A percentile compares a stretch with the other conserved stretches of the same genome.
phyloP scores from a whole-genome alignment of 805 yeast genomes.

The Metschnikowia reukaufii region DNA sequence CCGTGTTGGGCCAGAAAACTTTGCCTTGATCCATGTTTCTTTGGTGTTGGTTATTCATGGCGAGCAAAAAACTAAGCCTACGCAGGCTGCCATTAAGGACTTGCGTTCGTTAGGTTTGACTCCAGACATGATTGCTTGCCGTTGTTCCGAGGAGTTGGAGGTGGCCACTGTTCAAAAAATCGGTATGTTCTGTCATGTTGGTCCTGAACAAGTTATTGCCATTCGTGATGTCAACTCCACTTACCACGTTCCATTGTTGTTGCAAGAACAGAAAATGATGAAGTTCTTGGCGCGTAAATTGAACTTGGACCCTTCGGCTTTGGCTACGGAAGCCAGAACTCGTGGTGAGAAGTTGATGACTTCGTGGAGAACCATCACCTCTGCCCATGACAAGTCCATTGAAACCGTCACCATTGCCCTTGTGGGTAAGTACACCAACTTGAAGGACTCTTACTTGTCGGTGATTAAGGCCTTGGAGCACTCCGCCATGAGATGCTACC shows the following conservation, averaged over 20 bases:
- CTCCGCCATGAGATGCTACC: conserved; percentile 84
- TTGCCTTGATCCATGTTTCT: conserved; percentile 94
- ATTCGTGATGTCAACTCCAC: conserved; percentile 97
- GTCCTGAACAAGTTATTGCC: conserved; percentile 95
- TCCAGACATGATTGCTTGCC: conserved; percentile 97
- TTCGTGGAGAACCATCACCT: conserved; percentile 80
- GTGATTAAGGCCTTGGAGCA: conserved; percentile 96
- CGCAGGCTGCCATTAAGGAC: conserved; percentile 98
- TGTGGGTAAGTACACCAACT: conserved; percentile 95
- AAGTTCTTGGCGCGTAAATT: conserved; percentile 70
- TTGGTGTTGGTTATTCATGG: conserved; percentile 97
- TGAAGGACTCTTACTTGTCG: conserved; percentile 92
- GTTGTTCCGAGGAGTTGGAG: conserved; percentile 85
- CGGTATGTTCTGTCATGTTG: conserved; percentile 99
- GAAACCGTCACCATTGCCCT: conserved; percentile 92
- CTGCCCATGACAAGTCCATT: conserved; percentile 75
- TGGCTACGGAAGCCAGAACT: conserved; percentile 48
- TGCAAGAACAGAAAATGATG: conserved; percentile 83
- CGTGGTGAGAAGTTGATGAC: conserved; percentile 68
- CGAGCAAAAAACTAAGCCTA: conserved; percentile 98
- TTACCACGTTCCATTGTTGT: conserved; percentile 92
- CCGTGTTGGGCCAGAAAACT: conserved; percentile 90
- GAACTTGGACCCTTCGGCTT: conserved; percentile 47
- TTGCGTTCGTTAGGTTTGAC: conserved; percentile 90
- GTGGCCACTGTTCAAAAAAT: conserved; percentile 88